Evolutionary conservation across 805 yeast genomes (phyloP).

Genomic region (Cyberlindnera galapagoensis): DNA sequence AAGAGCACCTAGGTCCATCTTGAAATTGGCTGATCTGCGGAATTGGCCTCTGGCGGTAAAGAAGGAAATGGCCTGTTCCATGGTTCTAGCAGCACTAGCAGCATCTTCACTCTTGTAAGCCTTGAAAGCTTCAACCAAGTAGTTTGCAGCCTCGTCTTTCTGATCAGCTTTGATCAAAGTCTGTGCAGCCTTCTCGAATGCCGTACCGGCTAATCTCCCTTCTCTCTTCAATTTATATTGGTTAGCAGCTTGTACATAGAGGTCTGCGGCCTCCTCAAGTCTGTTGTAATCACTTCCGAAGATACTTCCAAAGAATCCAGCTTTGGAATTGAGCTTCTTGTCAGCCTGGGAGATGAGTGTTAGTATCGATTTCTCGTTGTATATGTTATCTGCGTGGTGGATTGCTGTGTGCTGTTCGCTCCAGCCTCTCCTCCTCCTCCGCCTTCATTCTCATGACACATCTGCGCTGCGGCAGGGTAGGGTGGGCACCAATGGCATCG

Average conservation of each 20-base stretch:
- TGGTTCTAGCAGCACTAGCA: conserved; percentile 66
- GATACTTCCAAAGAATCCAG: conserved; percentile 59
- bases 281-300: conserved; percentile 49
- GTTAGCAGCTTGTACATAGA: conserved; percentile 91
- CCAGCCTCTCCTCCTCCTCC: no score
- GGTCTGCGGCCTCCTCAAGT: conserved; percentile 88
- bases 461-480: no score
- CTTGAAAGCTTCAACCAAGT: conserved; percentile 86
- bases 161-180: conserved; percentile 68
- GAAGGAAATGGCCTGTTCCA: conserved; percentile 71
- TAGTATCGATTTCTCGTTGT: no score
- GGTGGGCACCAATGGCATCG: no score
- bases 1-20: conserved; percentile 82
- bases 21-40: conserved; percentile 92
- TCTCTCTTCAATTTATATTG: conserved; percentile 73
- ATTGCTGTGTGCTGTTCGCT: no score
- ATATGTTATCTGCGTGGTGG: no score
- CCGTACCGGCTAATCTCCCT: conserved; percentile 66
- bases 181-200: conserved; percentile 81
- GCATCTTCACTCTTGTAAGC: conserved; percentile 73
- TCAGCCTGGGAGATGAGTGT: conserved; percentile 43
- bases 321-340: conserved; percentile 59
- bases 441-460: no score
- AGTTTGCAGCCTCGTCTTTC: conserved; percentile 87
- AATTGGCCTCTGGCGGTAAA: conserved; percentile 91